Base-by-base conservation (phyloP, 2,329 filamentous ascomycete species). In the Dryadomyces quercivorus region DNA sequence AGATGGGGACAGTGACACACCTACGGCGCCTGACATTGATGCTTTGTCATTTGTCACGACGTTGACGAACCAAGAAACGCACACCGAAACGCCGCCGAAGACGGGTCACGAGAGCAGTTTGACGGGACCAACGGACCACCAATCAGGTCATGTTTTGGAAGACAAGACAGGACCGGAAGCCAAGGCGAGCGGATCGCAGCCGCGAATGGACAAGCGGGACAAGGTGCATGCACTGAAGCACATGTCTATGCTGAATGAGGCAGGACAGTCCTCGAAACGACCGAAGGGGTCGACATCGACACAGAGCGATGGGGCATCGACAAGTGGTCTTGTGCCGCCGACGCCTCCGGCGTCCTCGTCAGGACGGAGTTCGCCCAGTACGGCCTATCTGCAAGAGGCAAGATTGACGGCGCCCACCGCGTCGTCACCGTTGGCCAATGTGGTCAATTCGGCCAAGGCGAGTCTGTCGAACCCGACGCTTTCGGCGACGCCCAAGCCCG, bases 321-420 rank as follows among this genome's bases (percentile, higher is more conserved):
- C 15, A 12, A 40, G 36, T 16, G 9, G 15, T 16, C 36, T 40
- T 3, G 10, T 40, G 15, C 36, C 36, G 6, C 36, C 36, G 36
- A 38, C 15, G 18, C 46, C 22, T 40, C 18, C 45, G 12, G 9
- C 34, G 21, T 55, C 59, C 7, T 60, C 59, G 5, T 44, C 53
- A 2, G 58, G 57, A 1, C 48, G 61, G 12, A 57, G 60, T 20
- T 63, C 64, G 8, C 50, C 61, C 15, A 63, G 65, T 10, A 66
- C 63, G 4, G 63, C 65, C 8, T 69, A 70, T 52, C 61, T 70
- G 3, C 64, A 70, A 52, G 67, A 70, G 56, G 67, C 68, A 5
- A 61, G 67, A 20, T 67, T 64, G 48, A 58, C 66, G 1, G 67
- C 61, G 0, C 65, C 66, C 2, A 45, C 63, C 38, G 46, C 57